These are phyloP conservation scores for Tolypocladium ophioglossoides DNA, from an alignment of 2,329 filamentous ascomycete genomes.

Conservation along the genomic window DNA sequence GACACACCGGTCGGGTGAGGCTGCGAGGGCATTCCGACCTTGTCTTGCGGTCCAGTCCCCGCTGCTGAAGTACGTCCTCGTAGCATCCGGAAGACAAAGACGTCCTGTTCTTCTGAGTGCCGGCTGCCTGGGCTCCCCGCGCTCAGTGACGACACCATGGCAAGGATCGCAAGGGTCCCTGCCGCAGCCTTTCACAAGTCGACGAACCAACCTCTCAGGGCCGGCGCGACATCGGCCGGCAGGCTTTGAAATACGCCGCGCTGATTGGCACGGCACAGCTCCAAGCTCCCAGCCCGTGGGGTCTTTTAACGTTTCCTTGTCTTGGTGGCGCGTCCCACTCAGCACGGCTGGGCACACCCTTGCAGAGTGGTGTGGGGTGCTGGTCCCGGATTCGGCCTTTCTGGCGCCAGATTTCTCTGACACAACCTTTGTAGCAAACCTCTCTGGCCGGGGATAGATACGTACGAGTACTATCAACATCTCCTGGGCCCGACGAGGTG, in stretches of 20 bases:
- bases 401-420: conserved; percentile 22
- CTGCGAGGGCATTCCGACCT: neutral
- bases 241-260: conserved; percentile 16
- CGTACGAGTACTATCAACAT: too few species aligned
- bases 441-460: neutral
- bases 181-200: neutral
- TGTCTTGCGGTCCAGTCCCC: neutral
- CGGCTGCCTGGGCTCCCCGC: neutral
- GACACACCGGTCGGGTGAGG: neutral
- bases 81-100: too few species aligned
- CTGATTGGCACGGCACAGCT: conserved; percentile 17
- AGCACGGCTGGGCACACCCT: conserved; percentile 2
- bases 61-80: too few species aligned
- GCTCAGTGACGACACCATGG: conserved; percentile 3
- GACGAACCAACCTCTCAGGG: conserved; percentile 6
- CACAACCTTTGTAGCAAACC: conserved; percentile 24
- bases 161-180: conserved; percentile 7
- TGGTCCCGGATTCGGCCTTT: conserved; percentile 13
- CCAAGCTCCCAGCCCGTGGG: neutral
- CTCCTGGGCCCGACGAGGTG: neutral
- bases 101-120: neutral
- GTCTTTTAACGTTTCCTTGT: conserved; percentile 2
- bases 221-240: conserved; percentile 20
- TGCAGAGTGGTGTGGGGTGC: conserved; percentile 15
- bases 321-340: neutral